phyloP scores from a whole-genome alignment of 169 alveolate genomes.

The Plasmodium billcollinsi region DNA sequence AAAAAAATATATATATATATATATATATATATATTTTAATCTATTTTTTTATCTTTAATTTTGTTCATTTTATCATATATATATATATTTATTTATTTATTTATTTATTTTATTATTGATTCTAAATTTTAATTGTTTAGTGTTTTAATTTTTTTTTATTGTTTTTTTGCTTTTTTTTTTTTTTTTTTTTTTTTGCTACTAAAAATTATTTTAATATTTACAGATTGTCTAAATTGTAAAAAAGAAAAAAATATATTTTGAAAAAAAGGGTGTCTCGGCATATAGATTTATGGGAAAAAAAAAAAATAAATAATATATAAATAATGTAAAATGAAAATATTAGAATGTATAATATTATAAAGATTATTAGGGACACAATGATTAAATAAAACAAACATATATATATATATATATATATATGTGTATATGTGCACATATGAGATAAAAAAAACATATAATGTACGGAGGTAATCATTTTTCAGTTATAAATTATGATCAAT shows the following conservation, averaged over 20 bases:
- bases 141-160: not conserved
- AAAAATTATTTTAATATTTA: slow-evolving; percentile 51
- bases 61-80: not conserved
- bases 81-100: not conserved
- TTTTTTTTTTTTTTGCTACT: slow-evolving; percentile 11
- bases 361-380: too few species aligned
- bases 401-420: too few species aligned
- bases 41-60: not conserved
- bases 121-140: too few species aligned
- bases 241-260: not conserved
- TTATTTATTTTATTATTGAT: not conserved
- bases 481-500: slow-evolving; percentile 35
- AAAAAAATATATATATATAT: not conserved
- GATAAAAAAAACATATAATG: not conserved
- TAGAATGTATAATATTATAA: too few species aligned
- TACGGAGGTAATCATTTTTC: not conserved
- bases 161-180: slow-evolving; percentile 4
- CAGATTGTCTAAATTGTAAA: slow-evolving; percentile 1
- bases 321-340: not conserved
- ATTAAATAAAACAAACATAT: too few species aligned
- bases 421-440: too few species aligned
- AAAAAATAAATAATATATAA: not conserved
- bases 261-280: not conserved
- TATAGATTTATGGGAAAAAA: not conserved
- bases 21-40: not conserved